Evolutionary conservation across 352 stramenopile species (phyloP), one percentile per base, ranked within the genome.

Genomic region (Peronospora belbahrii): DNA sequence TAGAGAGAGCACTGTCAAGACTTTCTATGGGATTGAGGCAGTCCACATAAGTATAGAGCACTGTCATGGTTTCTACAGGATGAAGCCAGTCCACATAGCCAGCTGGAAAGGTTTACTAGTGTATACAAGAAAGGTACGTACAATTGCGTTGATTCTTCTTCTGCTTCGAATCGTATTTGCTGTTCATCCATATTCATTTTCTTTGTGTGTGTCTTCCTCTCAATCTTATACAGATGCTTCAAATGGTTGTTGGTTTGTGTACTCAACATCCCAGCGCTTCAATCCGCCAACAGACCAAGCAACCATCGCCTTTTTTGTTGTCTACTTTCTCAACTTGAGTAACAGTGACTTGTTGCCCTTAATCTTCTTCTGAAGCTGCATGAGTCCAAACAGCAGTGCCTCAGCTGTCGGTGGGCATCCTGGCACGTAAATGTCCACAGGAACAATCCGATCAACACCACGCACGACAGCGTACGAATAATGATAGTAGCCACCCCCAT

Each of bases 341-440:
- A 98, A 56, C 24, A 98, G 71, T 45, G 76, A 88, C 72, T 97
- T 98, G 80, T 98, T 98, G 50, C 78, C 85, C 72, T 99, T 99
- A 51, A 99, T 83, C 77, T 99, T 99, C 85, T 99, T 99, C 78
- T 99, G 95, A 39, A 99, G 76, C 74, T 99, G 96, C 50, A 99
- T 78, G 41, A 99, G 57, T 6, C 95, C 97, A 65, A 98, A 99
- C 27, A 99, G 70, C 35, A 99, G 70, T 15, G 94, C 97, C 65
- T 99, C 97, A 1, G 96, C 94, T 9, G 96, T 99, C 2, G 97
- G 97, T 41, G 97, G 97, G 60, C 97, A 99, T 7, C 96, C 96
- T 0, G 97, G 97, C n/a, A 99, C 96, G 65, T 99, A 99, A 61
- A 99, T 98, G 70, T 99, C 97, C 11, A 99, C 96, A 13, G 97